Base-by-base conservation (phyloP, 1,284 basidiomycete genomes). In the Microbotryum lychnidis-dioicae region DNA sequence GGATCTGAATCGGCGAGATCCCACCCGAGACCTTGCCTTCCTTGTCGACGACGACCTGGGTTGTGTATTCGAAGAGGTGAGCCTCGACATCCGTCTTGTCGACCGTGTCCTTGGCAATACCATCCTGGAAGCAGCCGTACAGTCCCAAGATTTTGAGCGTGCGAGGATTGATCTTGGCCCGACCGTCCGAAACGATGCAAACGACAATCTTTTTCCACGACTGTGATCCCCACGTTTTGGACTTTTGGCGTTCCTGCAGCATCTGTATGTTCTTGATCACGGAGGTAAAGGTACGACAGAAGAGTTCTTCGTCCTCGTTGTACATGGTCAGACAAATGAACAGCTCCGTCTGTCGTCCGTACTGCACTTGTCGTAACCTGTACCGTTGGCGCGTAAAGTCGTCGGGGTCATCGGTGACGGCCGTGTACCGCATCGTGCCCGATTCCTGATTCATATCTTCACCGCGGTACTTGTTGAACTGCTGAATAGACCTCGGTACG, bases 161-260 rank as follows among this genome's bases (percentile, higher is more conserved):
- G 61, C 90, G 78, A 48, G 84, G 81, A 73, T 94, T 90, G 76
- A 94, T 88, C 79, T 92, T 93, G 69, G 78, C 74, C 49, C 91
- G 81, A 0, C 88, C 87, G 74, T 91, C 88, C 33, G 84, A 84
- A 8, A 91, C 90, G 61, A 94, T 81, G 71, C 89, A 92, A 27
- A 94, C 90, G 37, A 93, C 90, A 54, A 91, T 75, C 69, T 96
- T 97, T 79, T 96, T 94, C 93, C 93, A 97, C 0, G 90, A 89
- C 0, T 94, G 89, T 74, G 88, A 87, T 2, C 91, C 91, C 93
- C 93, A 97, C 1, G 87, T 96, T 79, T 90, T 91, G 70, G 84
- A 87, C 61, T 88, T 77, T 50, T 87, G 84, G 29, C 90, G 79
- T 65, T 85, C 86, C 73, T 87, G 90, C 62, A 93, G 74, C 73